Evolutionary conservation across 202 grass and related monocot genomes (phyloP).

Genomic region (Hordeum pubiflorum): DNA sequence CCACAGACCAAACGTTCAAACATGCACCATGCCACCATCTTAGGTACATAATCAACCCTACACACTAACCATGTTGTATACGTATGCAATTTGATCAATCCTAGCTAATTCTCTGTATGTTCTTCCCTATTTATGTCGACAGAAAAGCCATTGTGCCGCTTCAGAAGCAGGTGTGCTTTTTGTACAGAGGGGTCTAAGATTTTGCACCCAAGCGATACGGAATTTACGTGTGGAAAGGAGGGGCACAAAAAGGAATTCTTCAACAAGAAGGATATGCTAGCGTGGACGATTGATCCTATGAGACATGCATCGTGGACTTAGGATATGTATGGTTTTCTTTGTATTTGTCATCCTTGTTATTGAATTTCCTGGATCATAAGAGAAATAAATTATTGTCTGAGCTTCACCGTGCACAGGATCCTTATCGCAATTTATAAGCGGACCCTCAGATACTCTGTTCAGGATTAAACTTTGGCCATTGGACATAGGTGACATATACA

Average conservation of each 20-base stretch:
- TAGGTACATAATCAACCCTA: background rate
- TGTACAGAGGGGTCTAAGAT: background rate
- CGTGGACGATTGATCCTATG: background rate
- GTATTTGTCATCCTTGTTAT: background rate
- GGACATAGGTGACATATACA: background rate
- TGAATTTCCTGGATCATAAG: background rate
- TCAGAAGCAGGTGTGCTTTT: background rate
- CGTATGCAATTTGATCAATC: background rate
- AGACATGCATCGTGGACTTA: background rate
- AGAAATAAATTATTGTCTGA: background rate
- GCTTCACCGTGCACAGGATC: background rate
- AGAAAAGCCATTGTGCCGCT: background rate
- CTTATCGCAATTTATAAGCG: background rate
- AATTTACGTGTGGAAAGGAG: background rate
- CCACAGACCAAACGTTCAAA: background rate
- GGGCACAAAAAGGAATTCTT: background rate
- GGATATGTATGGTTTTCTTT: background rate
- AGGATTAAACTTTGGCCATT: background rate
- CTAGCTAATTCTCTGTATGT: background rate
- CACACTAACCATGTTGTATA: background rate
- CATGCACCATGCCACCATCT: background rate
- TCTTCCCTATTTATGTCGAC: background rate
- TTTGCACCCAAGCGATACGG: background rate
- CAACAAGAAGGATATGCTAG: background rate
- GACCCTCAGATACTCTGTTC: background rate